Conservation (phyloP, 1,284 basidiomycete species). For the Salmacisia buchloeana region DNA sequence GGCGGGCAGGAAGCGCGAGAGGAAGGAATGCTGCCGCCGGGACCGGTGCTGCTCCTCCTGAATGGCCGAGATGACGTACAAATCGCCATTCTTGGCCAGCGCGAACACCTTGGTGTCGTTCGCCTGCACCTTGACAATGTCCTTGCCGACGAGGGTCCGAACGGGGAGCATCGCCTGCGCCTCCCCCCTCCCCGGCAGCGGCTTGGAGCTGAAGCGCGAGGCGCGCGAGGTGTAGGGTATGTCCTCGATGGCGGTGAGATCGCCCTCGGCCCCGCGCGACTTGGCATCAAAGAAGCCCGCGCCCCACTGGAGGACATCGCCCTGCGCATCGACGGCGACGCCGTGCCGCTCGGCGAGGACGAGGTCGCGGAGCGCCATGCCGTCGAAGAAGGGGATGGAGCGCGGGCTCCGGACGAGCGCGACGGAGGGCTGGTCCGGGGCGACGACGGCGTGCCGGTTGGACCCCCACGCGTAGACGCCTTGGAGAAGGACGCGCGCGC, state of each 20-base stretch:
- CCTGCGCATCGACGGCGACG: constrained; percentile 56
- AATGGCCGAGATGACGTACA: constrained; percentile 40
- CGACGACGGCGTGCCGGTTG: constrained; percentile 44
- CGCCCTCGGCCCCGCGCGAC: constrained; percentile 10
- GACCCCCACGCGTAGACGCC: constrained; percentile 43
- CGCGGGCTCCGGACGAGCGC: constrained; percentile 32
- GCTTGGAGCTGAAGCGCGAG: background rate
- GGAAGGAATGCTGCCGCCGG: background rate
- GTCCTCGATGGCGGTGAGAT: constrained; percentile 27
- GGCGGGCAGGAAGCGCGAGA: constrained; percentile 13
- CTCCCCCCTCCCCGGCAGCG: constrained; percentile 17
- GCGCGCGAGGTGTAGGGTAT: constrained; percentile 20
- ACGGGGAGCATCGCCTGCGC: constrained; percentile 24
- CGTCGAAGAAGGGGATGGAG: constrained; percentile 42
- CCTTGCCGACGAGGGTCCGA: constrained; percentile 40
- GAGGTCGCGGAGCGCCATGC: constrained; percentile 43
- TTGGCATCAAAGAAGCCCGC: constrained; percentile 45
- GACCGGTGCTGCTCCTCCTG: constrained; percentile 21
- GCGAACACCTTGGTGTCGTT: constrained; percentile 44
- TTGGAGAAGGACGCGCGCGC: constrained; percentile 24
- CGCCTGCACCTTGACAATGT: constrained; percentile 42
- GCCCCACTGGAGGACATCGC: constrained; percentile 58
- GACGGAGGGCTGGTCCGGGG: constrained; percentile 29
- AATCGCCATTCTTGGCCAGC: constrained; percentile 36
- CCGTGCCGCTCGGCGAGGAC: constrained; percentile 42